Conservation (phyloP, 495 filamentous ascomycete genomes). For the Penicillium desertorum region DNA sequence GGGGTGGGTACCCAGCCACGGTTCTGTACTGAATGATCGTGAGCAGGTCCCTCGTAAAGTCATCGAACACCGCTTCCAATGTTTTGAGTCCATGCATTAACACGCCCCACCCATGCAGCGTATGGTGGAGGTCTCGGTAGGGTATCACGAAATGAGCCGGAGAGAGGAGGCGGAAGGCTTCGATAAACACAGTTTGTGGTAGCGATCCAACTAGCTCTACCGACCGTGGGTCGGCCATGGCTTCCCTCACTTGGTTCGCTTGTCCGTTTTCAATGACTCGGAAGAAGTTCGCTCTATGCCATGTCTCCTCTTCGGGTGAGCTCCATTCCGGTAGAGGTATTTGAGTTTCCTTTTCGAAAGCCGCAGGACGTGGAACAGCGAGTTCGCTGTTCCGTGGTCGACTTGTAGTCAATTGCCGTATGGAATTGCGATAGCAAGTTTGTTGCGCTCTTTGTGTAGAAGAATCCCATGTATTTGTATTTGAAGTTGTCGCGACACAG, state of each 20-base stretch:
- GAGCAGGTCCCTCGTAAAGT: constrained; percentile 42
- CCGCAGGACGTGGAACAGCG: constrained; percentile 3
- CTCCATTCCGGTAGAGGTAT: constrained; percentile 6
- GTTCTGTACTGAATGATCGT: constrained; percentile 39
- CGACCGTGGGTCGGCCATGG: constrained; percentile 35
- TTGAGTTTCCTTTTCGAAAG: constrained; percentile 3
- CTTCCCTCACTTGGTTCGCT: constrained; percentile 41
- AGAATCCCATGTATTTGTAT: constrained; percentile 1
- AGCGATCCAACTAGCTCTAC: constrained; percentile 33
- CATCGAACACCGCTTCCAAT: constrained; percentile 35
- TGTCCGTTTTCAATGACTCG: constrained; percentile 34
- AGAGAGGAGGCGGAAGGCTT: constrained; percentile 39
- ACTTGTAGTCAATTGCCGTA: constrained; percentile 4
- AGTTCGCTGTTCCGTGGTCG: constrained; percentile 4
- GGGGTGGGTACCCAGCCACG: constrained; percentile 27
- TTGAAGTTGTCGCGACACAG: background rate
- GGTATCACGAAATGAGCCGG: constrained; percentile 47
- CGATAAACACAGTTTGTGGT: constrained; percentile 38
- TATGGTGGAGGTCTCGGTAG: constrained; percentile 49
- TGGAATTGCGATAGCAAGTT: background rate
- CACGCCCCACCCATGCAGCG: constrained; percentile 45
- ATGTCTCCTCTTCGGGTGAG: constrained; percentile 12
- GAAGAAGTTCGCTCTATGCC: constrained; percentile 28
- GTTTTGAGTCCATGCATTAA: constrained; percentile 25
- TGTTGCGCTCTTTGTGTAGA: background rate